Base-by-base conservation (phyloP, 2,329 filamentous ascomycete genomes). In the Fusarium duplospermum region DNA sequence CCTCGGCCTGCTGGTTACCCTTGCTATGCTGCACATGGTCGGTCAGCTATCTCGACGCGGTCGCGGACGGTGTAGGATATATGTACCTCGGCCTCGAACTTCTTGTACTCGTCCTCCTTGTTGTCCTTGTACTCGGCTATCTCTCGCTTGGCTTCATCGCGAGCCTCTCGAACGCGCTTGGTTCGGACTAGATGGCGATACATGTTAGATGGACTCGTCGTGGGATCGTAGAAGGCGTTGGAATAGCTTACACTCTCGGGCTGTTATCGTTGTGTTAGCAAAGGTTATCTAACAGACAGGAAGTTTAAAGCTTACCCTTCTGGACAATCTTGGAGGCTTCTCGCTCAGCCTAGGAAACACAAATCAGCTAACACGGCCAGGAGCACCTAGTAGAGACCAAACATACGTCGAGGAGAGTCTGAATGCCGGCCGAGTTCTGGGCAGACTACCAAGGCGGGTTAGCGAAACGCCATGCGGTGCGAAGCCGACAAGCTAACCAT, bases 281-380 rank as follows among this genome's bases (percentile, higher is more conserved):
- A 22, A 45, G 45, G 66, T 38, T 18, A 59, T 54, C 61, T 27
- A 22, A 69, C 64, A 60, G 59, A 52, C 66, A 67, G 57, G 22
- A 22, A 31, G 35, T 36, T 58, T 57, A 9, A 9, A 40, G 83
- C 87, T 70, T 84, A 97, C 96, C 94, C 90, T 96, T 95, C 85
- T 98, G 96, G 67, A 99, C 95, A 83, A 99, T 99, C 90, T 98
- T 98, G 86, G 98, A 96, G 71, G 96, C 96, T 85, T 98, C 96
- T 85, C 95, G 93, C 90, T 99, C 96, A 80, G 96, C 95, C 96
- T 98, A 66, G 8, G 8, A 10, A 38, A 10, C 10, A 22, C 7
- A 38, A 8, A 22, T 76, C 45, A 76, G 74, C 45, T 42, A 50
- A 50, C 22, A 52, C 9, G 1, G 14, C 4, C 6, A 6, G n/a